Evolutionary conservation across 208 protist genomes (phyloP).

Genomic region (Leishmania guyanensis): DNA sequence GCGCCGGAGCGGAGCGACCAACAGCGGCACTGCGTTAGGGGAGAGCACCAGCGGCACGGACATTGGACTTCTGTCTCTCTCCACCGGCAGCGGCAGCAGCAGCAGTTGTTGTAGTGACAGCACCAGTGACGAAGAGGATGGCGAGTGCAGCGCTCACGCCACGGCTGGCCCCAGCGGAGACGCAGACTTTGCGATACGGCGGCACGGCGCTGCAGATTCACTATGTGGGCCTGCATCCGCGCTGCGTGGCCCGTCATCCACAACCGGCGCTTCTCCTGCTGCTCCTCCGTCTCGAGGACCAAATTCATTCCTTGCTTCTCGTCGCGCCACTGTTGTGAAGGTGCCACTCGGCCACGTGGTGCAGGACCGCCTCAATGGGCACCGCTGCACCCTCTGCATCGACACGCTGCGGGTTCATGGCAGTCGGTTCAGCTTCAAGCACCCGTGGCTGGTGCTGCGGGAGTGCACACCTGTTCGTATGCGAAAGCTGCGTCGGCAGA

Average conservation of each 20-base stretch:
- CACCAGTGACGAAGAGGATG: background rate
- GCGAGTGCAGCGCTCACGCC: background rate
- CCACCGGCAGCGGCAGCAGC: background rate
- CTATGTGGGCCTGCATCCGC: background rate
- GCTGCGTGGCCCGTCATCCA: background rate
- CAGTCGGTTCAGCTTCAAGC: constrained; percentile 32
- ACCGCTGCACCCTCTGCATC: constrained; percentile 64
- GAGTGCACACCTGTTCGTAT: constrained; percentile 18
- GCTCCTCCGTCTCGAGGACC: background rate
- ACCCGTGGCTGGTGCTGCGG: constrained; percentile 55
- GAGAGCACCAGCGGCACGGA: background rate
- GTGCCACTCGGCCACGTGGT: constrained; percentile 61
- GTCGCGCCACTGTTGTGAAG: constrained; percentile 15
- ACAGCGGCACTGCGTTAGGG: background rate
- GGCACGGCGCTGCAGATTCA: background rate
- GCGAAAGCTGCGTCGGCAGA: constrained; percentile 5
- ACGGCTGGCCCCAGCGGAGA: background rate
- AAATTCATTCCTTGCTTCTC: background rate
- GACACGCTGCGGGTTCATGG: constrained; percentile 61
- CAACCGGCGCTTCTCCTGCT: background rate
- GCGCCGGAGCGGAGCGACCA: background rate
- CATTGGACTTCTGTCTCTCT: background rate
- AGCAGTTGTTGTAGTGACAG: background rate
- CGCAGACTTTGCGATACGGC: background rate
- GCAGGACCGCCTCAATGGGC: constrained; percentile 45